phyloP scores from a whole-genome alignment of 352 stramenopile species.

The Phytophthora fragariae region DNA sequence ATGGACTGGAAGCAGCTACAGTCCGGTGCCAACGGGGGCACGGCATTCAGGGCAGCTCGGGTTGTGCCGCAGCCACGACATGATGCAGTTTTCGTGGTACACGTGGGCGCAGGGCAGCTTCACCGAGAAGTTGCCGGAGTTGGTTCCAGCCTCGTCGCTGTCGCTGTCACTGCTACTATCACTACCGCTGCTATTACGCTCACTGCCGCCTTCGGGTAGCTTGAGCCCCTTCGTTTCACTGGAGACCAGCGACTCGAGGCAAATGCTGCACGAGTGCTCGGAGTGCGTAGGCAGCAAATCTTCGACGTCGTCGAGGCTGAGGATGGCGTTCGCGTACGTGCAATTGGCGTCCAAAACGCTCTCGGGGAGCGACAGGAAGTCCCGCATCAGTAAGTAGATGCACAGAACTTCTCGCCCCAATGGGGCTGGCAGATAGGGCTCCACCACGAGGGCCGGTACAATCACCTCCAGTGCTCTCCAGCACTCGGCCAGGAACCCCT shows the following conservation, averaged over 20 bases:
- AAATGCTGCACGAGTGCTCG: constrained; percentile 67
- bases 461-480: constrained; percentile 60
- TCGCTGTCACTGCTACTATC: constrained; percentile 4
- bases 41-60: constrained; percentile 67
- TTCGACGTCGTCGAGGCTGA: constrained; percentile 65
- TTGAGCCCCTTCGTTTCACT: constrained; percentile 30
- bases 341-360: constrained; percentile 58
- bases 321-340: constrained; percentile 61
- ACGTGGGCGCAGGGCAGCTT: constrained; percentile 60
- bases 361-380: constrained; percentile 61
- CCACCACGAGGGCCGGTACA: constrained; percentile 51
- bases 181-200: constrained; percentile 1
- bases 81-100: constrained; percentile 77
- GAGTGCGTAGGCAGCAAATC: constrained; percentile 41
- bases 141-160: constrained; percentile 2
- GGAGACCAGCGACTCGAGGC: constrained; percentile 48
- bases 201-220: constrained; percentile 10
- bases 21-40: constrained; percentile 35
- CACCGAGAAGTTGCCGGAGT: constrained; percentile 40
- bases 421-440: constrained; percentile 46
- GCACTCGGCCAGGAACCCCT: constrained; percentile 55
- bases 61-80: constrained; percentile 71
- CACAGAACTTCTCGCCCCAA: constrained; percentile 47
- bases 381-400: constrained; percentile 61
- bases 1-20: constrained; percentile 8